Base-by-base conservation (phyloP, 768 basidiomycete species). In the Boletus rufocinnamomeus region DNA sequence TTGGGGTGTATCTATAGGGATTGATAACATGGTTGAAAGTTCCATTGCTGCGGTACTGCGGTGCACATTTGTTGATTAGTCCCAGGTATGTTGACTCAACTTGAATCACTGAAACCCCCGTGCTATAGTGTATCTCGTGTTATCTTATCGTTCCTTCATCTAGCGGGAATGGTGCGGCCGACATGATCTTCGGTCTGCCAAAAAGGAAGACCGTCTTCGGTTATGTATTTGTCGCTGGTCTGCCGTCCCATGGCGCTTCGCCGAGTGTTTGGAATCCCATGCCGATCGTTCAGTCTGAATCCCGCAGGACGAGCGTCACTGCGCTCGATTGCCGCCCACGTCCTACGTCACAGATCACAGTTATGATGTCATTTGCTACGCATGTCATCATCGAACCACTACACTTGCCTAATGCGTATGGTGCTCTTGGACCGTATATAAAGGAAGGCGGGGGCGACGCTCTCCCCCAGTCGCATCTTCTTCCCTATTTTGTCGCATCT, bases 321-420 rank as follows among this genome's bases (percentile, higher is more conserved):
- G 40, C 4, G 6, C 19, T 59, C 61, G 63, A 64, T 64, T 35
- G 48, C 51, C 59, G 51, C 59, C 47, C 55, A 6, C 47, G 3
- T 14, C 8, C 60, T 61, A 66, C 69, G 69, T 72, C 69, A 70
- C 30, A 32, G n/a, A 53, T 50, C 50, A 32, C 21, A 16, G 6
- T 6, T 58, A 70, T 72, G 72, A 72, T 72, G 67, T 74, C 71
- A 72, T 67, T 21, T 37, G 19, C 13, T 37, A 27, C 21, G 34
- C 28, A 66, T 61, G 61, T 69, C 70, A 67, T 69, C 56, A 58
- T 60, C 50, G 25, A 60, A 63, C 55, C 16, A 59, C 49, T 59
- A 56, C 66, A 60, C 50, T 62, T 74, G 28, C 71, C 72, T 71
- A 70, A 74, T 72, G 44, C 53, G 72, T 69, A 57, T 47, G 46